Percentiles rank a stretch among this genome's conserved stretches.
phyloP scores from a whole-genome alignment of 1,284 basidiomycete genomes.

The Amylostereum chailletii region DNA sequence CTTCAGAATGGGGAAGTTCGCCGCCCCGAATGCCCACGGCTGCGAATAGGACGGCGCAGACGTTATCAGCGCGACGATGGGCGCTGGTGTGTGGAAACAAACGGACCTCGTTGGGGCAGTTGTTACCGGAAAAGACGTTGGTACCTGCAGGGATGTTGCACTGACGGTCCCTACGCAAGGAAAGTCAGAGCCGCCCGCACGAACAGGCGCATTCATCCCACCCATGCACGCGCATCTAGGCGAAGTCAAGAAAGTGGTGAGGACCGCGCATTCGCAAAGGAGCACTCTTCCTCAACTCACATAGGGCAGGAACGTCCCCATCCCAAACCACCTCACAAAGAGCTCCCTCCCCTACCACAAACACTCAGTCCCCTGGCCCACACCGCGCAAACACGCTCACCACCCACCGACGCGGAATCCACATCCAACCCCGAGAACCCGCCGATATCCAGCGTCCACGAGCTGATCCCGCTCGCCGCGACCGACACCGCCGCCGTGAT shows the following conservation, averaged over 20 bases:
- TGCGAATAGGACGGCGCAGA: conserved; percentile 5
- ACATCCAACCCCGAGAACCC: conserved; percentile 29
- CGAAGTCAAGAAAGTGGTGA: not conserved
- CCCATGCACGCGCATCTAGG: conserved; percentile 32
- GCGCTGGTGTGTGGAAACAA: too few species aligned
- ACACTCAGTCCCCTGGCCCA: not conserved
- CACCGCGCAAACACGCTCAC: not conserved
- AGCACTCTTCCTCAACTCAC: conserved; percentile 16
- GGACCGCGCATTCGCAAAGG: not conserved
- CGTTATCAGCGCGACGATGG: too few species aligned
- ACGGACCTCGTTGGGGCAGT: conserved; percentile 29
- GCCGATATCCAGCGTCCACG: conserved; percentile 34
- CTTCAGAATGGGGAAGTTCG: conserved; percentile 30
- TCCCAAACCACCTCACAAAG: conserved; percentile 31
- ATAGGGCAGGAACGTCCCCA: conserved; percentile 33
- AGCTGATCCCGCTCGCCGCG: conserved; percentile 29
- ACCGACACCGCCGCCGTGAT: conserved; percentile 29
- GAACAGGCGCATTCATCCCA: conserved; percentile 7
- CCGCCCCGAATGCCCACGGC: conserved; percentile 33
- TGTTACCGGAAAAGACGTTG: conserved; percentile 22
- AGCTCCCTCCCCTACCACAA: conserved; percentile 23
- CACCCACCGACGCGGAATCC: conserved; percentile 22
- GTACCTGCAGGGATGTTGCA: conserved; percentile 22
- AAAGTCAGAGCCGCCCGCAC: too few species aligned
- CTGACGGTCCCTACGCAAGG: conserved; percentile 17